Base-by-base conservation (phyloP, 2,329 filamentous ascomycete genomes). In the Tympanopsis confertula region DNA sequence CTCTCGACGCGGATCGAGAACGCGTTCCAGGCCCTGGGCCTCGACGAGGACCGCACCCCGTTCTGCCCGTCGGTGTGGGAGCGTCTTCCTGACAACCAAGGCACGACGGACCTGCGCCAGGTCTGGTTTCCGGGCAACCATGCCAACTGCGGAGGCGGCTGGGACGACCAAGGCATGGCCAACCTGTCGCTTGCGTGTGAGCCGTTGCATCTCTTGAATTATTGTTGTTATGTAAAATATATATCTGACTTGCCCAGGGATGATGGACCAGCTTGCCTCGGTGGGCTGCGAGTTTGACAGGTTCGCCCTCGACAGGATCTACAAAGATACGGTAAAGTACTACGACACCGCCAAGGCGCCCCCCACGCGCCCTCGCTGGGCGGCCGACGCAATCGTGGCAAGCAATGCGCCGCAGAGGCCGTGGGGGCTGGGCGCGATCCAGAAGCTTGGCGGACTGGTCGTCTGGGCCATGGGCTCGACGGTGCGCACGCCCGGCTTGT, bases 81-180 rank as follows among this genome's bases (percentile, higher is more conserved):
- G 45, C 57, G 63, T 15, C 52, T 55, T 5, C 53, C 54, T 0
- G 50, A 55, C 19, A 57, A 62, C 20, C 54, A 51, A 24, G 38
- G 50, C 13, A 56, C 51, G 17, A 66, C 64, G 2, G 59, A 70
- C 41, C 54, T 70, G 33, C 58, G 65, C 19, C 67, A 70, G 43
- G 65, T 69, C 12, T 80, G 76, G 76, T 86, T 87, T 48, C 76
- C 82, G 0, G 82, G 82, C 5, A 74, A 71, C 36, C 82, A 87
- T 50, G 74, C 67, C 10, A 82, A 85, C 47, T 74, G 82, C 35
- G 81, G 81, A 4, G 81, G 81, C 20, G 80, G 81, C 2, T 82
- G 72, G 72, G 51, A 56, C 4, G 68, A 72, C 35, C 61, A 69
- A 42, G 65, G 64, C 13, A 45, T 59, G 12, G 51, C 55, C 37